A percentile compares a stretch with the other conserved stretches of the same genome.
These are phyloP conservation scores for Salvia hispanica DNA, from an alignment of 257 asterid species.

Conservation along the genomic window DNA sequence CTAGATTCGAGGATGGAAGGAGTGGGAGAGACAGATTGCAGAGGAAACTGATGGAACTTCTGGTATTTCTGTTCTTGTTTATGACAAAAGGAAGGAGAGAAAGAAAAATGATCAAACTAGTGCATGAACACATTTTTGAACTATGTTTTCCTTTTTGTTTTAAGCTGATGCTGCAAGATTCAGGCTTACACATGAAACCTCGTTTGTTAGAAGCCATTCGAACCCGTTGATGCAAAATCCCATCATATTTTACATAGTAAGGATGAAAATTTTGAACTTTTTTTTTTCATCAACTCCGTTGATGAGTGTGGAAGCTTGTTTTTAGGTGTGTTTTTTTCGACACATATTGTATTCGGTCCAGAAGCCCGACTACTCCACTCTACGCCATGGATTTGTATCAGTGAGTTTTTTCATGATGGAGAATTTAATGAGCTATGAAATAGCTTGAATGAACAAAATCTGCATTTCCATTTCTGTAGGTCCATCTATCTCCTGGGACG, in stretches of 20 bases:
- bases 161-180: constrained; percentile 72
- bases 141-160: constrained; percentile 12
- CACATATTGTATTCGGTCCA: constrained; percentile 82
- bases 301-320: neutral
- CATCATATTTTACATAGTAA: constrained; percentile 68
- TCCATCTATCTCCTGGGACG: constrained; percentile 92
- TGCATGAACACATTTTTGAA: neutral
- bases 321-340: constrained; percentile 77
- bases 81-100: neutral
- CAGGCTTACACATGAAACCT: constrained; percentile 92
- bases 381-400: constrained; percentile 87
- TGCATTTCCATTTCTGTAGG: constrained; percentile 42
- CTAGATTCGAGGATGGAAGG: constrained; percentile 95
- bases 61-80: constrained; percentile 38
- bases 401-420: constrained; percentile 48
- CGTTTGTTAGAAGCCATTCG: constrained; percentile 82
- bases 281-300: neutral
- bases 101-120: neutral
- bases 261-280: constrained; percentile 24
- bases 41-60: constrained; percentile 44
- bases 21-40: constrained; percentile 64
- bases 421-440: neutral
- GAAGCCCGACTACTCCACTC: constrained; percentile 79
- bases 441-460: neutral
- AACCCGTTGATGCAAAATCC: constrained; percentile 68